Evolutionary conservation across 139 green algal genomes (phyloP).

Genomic region (Dunaliella sp.): DNA sequence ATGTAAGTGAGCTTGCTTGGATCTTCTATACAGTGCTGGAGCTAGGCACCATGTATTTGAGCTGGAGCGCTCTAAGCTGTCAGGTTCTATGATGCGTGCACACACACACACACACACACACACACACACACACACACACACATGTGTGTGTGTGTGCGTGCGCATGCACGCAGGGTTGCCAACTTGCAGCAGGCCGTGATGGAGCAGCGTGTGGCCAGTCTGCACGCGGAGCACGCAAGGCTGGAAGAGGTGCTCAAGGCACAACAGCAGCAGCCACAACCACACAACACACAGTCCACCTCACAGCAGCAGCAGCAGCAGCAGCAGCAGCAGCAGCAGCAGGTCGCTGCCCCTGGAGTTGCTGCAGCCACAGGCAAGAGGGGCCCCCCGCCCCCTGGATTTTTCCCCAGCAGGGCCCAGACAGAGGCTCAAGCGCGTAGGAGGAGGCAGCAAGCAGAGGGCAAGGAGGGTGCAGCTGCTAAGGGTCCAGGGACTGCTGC

Average conservation of each 20-base stretch:
- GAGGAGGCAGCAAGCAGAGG: background rate
- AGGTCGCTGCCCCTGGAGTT: background rate
- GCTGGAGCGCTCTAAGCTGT: too few relatives aligned
- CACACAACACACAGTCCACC: background rate
- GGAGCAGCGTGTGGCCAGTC: slow-evolving; percentile 36
- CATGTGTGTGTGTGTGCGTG: background rate
- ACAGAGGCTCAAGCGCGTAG: background rate
- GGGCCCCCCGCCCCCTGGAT: background rate
- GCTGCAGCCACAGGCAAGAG: background rate
- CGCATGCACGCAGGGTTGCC: background rate
- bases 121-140: background rate
- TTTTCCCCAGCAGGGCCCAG: background rate
- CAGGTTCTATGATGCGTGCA: too few relatives aligned
- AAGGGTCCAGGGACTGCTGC: too few relatives aligned
- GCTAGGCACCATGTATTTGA: too few relatives aligned
- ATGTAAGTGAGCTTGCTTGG: too few relatives aligned
- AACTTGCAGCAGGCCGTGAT: slow-evolving; percentile 28
- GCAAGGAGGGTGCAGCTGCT: background rate
- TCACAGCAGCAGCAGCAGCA: background rate
- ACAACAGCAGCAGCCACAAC: background rate
- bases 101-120: background rate
- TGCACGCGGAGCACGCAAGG: slow-evolving; percentile 68
- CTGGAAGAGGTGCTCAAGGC: slow-evolving; percentile 45
- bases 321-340: background rate
- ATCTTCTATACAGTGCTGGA: too few relatives aligned